Conservation (phyloP, 345 rosid genomes). For the Crucihimalaya himalaica region DNA sequence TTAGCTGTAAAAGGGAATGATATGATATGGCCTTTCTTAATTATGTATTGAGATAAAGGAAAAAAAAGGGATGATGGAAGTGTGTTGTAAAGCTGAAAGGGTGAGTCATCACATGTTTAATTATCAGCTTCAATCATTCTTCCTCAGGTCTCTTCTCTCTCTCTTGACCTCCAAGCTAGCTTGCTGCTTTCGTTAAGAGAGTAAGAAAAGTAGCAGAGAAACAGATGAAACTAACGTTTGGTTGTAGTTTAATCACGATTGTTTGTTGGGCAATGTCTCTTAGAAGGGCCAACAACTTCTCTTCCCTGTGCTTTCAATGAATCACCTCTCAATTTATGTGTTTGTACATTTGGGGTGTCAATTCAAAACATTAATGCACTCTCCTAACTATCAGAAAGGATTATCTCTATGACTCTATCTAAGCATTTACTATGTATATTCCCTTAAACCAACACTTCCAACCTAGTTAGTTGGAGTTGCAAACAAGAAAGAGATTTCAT, state of each 20-base stretch:
- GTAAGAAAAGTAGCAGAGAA: too few relatives aligned
- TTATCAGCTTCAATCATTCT: conserved; percentile 16
- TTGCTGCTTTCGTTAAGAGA: too few relatives aligned
- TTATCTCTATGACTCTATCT: too few relatives aligned
- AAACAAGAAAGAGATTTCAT: neutral
- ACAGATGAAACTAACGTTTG: conserved; percentile 17
- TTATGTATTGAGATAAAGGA: conserved; percentile 37
- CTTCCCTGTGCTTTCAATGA: conserved; percentile 37
- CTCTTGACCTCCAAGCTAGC: too few relatives aligned
- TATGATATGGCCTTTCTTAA: neutral
- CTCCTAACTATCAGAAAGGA: too few relatives aligned
- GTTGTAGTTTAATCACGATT: conserved; percentile 19
- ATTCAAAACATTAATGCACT: conserved; percentile 25
- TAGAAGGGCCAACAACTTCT: conserved; percentile 25
- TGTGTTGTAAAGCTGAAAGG: conserved; percentile 45
- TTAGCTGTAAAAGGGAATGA: conserved; percentile 27
- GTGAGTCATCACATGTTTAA: conserved; percentile 51
- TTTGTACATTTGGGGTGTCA: neutral
- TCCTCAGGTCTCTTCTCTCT: too few relatives aligned
- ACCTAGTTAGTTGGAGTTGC: conserved; percentile 4
- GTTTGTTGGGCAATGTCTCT: conserved; percentile 32
- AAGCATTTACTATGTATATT: neutral
- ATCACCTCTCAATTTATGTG: conserved; percentile 35
- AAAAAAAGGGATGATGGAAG: conserved; percentile 43
- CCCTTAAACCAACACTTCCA: conserved; percentile 4